Conservation (phyloP, 2,329 filamentous ascomycete species). For the Diaporthe amygdali region DNA sequence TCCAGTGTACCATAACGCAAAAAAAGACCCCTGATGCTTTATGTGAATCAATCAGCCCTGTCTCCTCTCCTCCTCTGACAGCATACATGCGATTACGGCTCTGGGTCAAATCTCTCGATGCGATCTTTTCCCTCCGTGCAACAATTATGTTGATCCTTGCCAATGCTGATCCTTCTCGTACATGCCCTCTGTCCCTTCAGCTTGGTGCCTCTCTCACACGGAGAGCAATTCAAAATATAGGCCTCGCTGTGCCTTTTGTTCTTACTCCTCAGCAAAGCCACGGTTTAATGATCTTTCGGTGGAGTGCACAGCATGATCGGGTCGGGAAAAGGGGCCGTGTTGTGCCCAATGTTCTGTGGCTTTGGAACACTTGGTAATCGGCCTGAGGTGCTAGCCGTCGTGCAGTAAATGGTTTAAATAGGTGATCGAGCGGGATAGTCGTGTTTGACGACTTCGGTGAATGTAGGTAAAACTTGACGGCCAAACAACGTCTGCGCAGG, state of each 20-base stretch:
- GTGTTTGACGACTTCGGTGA: neutral
- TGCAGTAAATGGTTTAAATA: neutral
- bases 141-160: neutral
- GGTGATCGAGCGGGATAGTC: neutral
- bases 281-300: neutral
- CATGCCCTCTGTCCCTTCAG: neutral
- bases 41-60: conserved; percentile 6
- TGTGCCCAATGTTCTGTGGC: no score
- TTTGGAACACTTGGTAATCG: neutral
- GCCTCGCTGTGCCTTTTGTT: neutral
- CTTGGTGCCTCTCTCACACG: neutral
- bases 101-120: neutral
- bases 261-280: neutral
- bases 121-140: neutral
- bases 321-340: neutral
- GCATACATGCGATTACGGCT: conserved; percentile 16
- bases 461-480: neutral
- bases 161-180: conserved; percentile 11
- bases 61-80: neutral
- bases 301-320: neutral
- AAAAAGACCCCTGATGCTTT: conserved; percentile 16
- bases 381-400: neutral
- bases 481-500: neutral
- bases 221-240: neutral
- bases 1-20: conserved; percentile 12